Base-by-base conservation (phyloP, 2,329 filamentous ascomycete species). In the Penicillium sp. region DNA sequence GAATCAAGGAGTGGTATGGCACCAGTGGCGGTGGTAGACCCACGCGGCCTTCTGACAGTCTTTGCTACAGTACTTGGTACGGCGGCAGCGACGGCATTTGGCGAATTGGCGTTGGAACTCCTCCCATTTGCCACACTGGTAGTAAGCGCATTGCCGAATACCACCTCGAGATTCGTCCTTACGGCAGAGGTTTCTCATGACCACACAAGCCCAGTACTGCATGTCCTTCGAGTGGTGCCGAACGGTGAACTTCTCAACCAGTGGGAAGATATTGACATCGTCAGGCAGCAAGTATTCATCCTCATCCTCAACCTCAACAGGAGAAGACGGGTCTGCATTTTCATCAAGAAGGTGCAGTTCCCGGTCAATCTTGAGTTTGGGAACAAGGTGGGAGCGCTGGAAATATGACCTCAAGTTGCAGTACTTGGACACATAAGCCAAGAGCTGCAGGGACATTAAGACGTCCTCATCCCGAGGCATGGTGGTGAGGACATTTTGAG, bases 11-110 rank as follows among this genome's bases (percentile, higher is more conserved):
- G 75, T 72, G 52, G 71, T 78, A 69, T 84, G 84, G 76, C 95
- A 99, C 95, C 95, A 99, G 80, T 98, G 96, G 63, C 95, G 89
- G 76, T 99, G 95, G 79, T 93, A 98, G 30, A 95, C 93, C 95
- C 95, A 99, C 10, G 95, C 96, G 70, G 92, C 96, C 83, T 98
- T 98, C 80, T 99, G 95, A 79, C 95, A 99, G 78, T 99, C 95
- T 79, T 99, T 99, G 85, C 93, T 97, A 87, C 95, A 99, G 81
- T 97, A 97, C 78, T 99, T 99, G 64, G 95, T 99, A 67, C 95
- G 88, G 69, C 95, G 88, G 80, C 95, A 99, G 66, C 95, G 89
- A 67, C 95, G 89, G 80, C 95, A 99, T 80, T 99, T 99, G 69
- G 95, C 95, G 77, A 99, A 99, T 75, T 99, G 94, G 63, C 95